A percentile compares a stretch with the other conserved stretches of the same genome.
Conservation (phyloP, 1,284 basidiomycete genomes). For the Rhodotorula mucilaginosa region DNA sequence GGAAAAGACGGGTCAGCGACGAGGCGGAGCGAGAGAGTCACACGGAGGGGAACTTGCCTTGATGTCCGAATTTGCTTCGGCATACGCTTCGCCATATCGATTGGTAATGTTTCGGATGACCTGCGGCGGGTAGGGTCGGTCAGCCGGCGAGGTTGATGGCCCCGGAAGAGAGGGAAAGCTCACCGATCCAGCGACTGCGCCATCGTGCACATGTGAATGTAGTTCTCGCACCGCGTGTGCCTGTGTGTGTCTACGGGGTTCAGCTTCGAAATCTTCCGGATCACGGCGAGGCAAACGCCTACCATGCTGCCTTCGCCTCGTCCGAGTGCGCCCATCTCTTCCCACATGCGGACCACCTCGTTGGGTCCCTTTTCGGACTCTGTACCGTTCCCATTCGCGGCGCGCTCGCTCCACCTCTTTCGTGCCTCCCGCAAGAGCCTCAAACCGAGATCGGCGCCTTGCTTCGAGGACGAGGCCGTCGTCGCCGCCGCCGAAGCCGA, state of each 20-base stretch:
- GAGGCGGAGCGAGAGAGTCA: too few relatives aligned
- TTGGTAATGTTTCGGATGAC: conserved; percentile 31
- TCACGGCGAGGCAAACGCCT: background rate
- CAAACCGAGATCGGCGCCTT: background rate
- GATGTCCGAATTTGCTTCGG: conserved; percentile 22
- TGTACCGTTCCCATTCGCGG: background rate
- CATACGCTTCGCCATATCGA: conserved; percentile 30
- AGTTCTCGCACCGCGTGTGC: conserved; percentile 19
- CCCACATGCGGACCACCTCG: conserved; percentile 27
- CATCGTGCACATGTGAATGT: conserved; percentile 10
- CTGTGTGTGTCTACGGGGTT: background rate
- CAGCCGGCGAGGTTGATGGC: background rate
- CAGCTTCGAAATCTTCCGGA: background rate
- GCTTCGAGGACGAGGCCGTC: background rate
- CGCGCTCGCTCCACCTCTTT: background rate
- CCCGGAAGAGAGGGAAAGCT: background rate
- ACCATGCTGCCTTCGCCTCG: conserved; percentile 6
- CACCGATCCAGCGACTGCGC: conserved; percentile 16
- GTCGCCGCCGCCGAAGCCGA: background rate
- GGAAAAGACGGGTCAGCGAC: background rate
- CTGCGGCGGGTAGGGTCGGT: background rate
- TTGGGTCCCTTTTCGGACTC: conserved; percentile 17
- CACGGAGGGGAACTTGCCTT: conserved; percentile 1
- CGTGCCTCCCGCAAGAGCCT: background rate
- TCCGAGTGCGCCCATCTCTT: conserved; percentile 10